These are phyloP conservation scores for Solanum chilense DNA, from an alignment of 257 asterid genomes.

Conservation along the genomic window DNA sequence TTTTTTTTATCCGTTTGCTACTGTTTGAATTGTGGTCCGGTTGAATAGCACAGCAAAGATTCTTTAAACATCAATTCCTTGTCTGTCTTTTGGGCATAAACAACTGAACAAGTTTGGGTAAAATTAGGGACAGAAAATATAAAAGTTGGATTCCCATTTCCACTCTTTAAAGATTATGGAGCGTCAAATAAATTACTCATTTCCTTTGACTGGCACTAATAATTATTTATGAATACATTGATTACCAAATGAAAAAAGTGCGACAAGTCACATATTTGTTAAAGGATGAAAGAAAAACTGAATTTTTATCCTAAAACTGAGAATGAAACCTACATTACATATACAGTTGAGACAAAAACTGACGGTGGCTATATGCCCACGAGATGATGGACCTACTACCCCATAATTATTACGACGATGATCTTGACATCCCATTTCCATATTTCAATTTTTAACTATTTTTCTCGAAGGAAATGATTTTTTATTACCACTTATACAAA, in stretches of 20 bases:
- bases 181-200: background rate
- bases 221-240: background rate
- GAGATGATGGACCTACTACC: background rate
- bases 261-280: background rate
- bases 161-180: background rate
- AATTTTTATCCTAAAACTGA: constrained; percentile 16
- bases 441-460: background rate
- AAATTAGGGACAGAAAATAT: background rate
- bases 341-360: constrained; percentile 18
- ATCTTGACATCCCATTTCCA: constrained; percentile 3
- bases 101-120: background rate
- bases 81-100: background rate
- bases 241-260: background rate
- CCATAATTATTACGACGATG: constrained; percentile 2
- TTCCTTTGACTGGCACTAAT: background rate
- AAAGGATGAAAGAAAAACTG: background rate
- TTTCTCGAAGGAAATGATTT: background rate
- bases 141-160: background rate
- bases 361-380: background rate
- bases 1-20: background rate
- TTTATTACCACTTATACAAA: no score
- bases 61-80: background rate
- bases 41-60: background rate
- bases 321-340: constrained; percentile 19
- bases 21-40: background rate